Conservation (phyloP, 495 filamentous ascomycete genomes). For the Corynascus novoguineensis region DNA sequence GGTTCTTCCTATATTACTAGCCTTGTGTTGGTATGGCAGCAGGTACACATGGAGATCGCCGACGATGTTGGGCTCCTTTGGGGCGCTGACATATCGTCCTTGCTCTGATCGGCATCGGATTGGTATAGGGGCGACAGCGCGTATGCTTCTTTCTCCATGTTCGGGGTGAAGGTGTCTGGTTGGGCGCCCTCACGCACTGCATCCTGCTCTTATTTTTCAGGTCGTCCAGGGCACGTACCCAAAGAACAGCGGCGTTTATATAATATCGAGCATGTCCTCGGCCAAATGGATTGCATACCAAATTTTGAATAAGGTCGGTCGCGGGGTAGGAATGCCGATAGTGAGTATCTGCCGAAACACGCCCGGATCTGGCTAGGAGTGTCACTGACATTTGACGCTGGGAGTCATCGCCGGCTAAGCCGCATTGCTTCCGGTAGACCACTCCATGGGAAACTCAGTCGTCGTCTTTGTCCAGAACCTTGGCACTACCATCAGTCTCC, state of each 20-base stretch:
- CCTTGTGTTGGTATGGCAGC: slow-evolving; percentile 72
- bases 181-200: slow-evolving; percentile 45
- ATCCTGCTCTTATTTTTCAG: slow-evolving; percentile 65
- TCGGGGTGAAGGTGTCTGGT: slow-evolving; percentile 60
- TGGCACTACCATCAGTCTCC: slow-evolving; percentile 55
- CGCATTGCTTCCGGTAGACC: slow-evolving; percentile 45
- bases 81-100: slow-evolving; percentile 53
- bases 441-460: slow-evolving; percentile 53
- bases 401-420: slow-evolving; percentile 48
- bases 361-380: no score
- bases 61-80: slow-evolving; percentile 61
- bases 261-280: slow-evolving; percentile 40
- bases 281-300: slow-evolving; percentile 59
- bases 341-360: background rate
- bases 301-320: slow-evolving; percentile 58
- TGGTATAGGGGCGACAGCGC: slow-evolving; percentile 57
- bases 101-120: slow-evolving; percentile 55
- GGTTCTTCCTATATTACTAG: slow-evolving; percentile 69
- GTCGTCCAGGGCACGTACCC: slow-evolving; percentile 50
- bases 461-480: slow-evolving; percentile 59
- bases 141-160: slow-evolving; percentile 59
- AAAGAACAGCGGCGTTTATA: slow-evolving; percentile 48
- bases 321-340: slow-evolving; percentile 58
- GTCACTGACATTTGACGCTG: background rate
- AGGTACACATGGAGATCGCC: slow-evolving; percentile 57